A percentile compares a stretch with the other conserved stretches of the same genome.
phyloP scores from a whole-genome alignment of 192 early-diverging fungal genomes.

The Umbelopsis ramanniana region DNA sequence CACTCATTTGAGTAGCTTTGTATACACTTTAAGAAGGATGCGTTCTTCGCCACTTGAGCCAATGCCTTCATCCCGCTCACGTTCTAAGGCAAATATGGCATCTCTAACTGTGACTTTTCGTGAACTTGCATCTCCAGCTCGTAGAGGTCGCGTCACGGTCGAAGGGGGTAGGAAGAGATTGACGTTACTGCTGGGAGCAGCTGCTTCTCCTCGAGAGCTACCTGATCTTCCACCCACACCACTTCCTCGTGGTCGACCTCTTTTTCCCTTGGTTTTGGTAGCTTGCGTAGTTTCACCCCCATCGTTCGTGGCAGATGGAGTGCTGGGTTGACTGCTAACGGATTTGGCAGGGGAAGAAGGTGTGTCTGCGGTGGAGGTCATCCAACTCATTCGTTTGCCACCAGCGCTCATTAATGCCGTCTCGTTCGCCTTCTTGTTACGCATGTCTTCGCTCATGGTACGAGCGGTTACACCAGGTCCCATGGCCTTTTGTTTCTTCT shows the following conservation, averaged over 20 bases:
- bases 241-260: constrained; percentile 16
- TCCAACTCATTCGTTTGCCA: constrained; percentile 50
- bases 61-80: constrained; percentile 43
- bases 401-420: constrained; percentile 51
- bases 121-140: constrained; percentile 14
- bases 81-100: constrained; percentile 76
- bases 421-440: constrained; percentile 39
- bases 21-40: constrained; percentile 16
- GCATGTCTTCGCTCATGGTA: constrained; percentile 28
- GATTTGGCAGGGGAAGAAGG: constrained; percentile 27
- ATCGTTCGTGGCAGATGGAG: constrained; percentile 28
- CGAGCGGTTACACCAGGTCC: constrained; percentile 34
- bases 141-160: constrained; percentile 6
- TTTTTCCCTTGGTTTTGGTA: constrained; percentile 21
- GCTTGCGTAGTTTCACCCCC: constrained; percentile 12
- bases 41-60: constrained; percentile 16
- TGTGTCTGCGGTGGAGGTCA: constrained; percentile 40
- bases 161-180: constrained; percentile 7
- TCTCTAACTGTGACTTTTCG: constrained; percentile 66
- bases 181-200: not conserved
- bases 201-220: not conserved
- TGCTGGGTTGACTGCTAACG: constrained; percentile 21
- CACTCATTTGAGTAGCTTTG: constrained; percentile 6
- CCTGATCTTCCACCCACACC: constrained; percentile 9
- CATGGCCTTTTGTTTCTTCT: constrained; percentile 48